A percentile compares a stretch with the other conserved stretches of the same genome.
phyloP scores from a whole-genome alignment of 441 rosid genomes.

The Populus trichocarpa region DNA sequence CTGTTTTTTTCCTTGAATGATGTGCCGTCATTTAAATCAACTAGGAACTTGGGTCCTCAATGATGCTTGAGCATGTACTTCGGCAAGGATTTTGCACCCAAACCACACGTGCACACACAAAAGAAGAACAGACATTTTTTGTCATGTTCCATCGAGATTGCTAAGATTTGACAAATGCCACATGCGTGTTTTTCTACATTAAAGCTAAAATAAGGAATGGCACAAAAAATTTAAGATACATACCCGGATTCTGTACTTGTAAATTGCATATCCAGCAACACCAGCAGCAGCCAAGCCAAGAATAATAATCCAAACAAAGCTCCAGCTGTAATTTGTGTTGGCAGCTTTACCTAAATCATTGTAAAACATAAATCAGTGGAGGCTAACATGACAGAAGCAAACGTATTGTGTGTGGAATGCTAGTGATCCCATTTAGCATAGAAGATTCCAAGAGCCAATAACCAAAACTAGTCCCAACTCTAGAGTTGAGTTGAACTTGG shows the following conservation, averaged over 20 bases:
- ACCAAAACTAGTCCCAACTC: background rate
- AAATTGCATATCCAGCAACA: conserved; percentile 64
- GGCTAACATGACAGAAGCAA: background rate
- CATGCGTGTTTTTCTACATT: background rate
- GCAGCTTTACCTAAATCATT: conserved; percentile 40
- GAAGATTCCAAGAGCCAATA: background rate
- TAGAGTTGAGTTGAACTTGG: background rate
- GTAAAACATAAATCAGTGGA: conserved; percentile 4
- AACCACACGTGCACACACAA: too few species aligned
- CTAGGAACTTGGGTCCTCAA: background rate
- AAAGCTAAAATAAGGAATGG: background rate
- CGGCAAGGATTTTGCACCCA: too few species aligned
- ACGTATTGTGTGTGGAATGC: background rate
- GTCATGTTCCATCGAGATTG: background rate
- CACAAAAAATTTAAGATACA: background rate
- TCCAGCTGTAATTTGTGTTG: conserved; percentile 47
- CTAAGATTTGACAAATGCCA: background rate
- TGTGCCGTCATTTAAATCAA: background rate
- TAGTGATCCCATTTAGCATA: background rate
- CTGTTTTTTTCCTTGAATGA: background rate
- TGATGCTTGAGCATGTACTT: too few species aligned
- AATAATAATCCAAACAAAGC: conserved; percentile 61
- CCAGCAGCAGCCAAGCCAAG: conserved; percentile 60
- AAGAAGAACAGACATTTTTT: too few species aligned
- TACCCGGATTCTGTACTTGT: conserved; percentile 91